A percentile compares a stretch with the other conserved stretches of the same genome.
phyloP scores from a whole-genome alignment of 768 basidiomycete species.

The Trametes cingulata region DNA sequence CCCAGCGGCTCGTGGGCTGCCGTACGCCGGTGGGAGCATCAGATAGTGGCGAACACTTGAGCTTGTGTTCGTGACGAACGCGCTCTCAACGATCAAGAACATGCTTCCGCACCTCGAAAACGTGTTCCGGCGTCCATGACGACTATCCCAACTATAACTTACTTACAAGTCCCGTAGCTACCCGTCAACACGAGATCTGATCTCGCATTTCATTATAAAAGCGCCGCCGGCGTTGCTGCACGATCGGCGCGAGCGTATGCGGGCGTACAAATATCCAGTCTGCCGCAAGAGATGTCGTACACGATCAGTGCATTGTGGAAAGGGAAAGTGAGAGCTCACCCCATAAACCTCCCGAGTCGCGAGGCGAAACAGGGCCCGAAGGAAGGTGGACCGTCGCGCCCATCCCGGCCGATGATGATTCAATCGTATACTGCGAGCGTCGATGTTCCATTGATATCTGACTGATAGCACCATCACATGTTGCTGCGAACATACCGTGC shows the following conservation, averaged over 20 bases:
- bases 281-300: neutral
- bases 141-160: slow-evolving; percentile 11
- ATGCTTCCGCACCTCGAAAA: slow-evolving; percentile 3
- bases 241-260: slow-evolving; percentile 1
- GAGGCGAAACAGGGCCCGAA: slow-evolving; percentile 8
- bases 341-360: neutral
- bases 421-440: slow-evolving; percentile 42
- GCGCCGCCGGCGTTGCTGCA: neutral
- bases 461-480: slow-evolving; percentile 16
- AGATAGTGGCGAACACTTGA: slow-evolving; percentile 1
- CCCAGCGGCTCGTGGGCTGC: neutral
- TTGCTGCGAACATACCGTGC: slow-evolving; percentile 40
- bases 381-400: slow-evolving; percentile 1
- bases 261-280: neutral
- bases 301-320: neutral
- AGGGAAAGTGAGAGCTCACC: neutral
- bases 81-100: slow-evolving; percentile 11
- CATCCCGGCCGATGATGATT: slow-evolving; percentile 6
- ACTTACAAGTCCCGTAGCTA: slow-evolving; percentile 9
- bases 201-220: slow-evolving; percentile 13
- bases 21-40: slow-evolving; percentile 5
- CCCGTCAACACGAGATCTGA: slow-evolving; percentile 15
- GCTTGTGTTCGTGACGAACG: neutral
- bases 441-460: slow-evolving; percentile 18
- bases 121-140: slow-evolving; percentile 20